phyloP scores from a whole-genome alignment of 305 asterid species.

The Withania somnifera region DNA sequence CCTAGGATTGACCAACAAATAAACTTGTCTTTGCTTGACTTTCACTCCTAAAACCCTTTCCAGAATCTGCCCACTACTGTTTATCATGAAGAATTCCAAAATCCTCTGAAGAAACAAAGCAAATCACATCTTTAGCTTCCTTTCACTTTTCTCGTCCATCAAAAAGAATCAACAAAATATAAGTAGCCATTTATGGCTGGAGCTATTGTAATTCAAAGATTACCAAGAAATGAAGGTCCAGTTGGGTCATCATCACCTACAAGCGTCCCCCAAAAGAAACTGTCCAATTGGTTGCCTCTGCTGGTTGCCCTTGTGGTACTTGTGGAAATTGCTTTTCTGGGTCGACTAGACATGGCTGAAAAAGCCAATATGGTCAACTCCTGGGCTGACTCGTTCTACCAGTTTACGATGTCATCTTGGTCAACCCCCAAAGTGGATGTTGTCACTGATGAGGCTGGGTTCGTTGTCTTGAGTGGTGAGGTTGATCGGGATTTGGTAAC shows the following conservation, averaged over 20 bases:
- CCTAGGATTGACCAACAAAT: too few relatives aligned
- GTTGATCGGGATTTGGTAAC: not conserved
- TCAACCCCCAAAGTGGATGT: not conserved
- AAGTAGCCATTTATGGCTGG: too few relatives aligned
- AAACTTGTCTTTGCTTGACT: not conserved
- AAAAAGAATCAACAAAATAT: not conserved
- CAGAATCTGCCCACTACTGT: not conserved
- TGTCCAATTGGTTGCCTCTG: conserved; percentile 55
- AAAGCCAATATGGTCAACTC: conserved; percentile 71
- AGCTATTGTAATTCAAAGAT: conserved; percentile 41
- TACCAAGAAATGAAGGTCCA: conserved; percentile 29
- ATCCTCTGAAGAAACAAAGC: too few relatives aligned
- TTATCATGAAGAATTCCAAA: not conserved
- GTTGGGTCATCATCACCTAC: conserved; percentile 35
- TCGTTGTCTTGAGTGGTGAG: too few relatives aligned
- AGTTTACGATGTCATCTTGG: conserved; percentile 27
- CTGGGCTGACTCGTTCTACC: conserved; percentile 86
- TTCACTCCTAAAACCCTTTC: not conserved
- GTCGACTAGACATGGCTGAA: conserved; percentile 69
- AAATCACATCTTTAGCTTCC: not conserved
- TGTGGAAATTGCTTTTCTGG: conserved; percentile 72
- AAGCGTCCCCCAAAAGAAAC: conserved; percentile 34
- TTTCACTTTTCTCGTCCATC: too few relatives aligned
- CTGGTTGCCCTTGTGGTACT: conserved; percentile 59
- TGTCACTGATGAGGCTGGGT: not conserved